Evolutionary conservation across 805 yeast genomes (phyloP).

Genomic region (Ogataea nakhonphanomensis): DNA sequence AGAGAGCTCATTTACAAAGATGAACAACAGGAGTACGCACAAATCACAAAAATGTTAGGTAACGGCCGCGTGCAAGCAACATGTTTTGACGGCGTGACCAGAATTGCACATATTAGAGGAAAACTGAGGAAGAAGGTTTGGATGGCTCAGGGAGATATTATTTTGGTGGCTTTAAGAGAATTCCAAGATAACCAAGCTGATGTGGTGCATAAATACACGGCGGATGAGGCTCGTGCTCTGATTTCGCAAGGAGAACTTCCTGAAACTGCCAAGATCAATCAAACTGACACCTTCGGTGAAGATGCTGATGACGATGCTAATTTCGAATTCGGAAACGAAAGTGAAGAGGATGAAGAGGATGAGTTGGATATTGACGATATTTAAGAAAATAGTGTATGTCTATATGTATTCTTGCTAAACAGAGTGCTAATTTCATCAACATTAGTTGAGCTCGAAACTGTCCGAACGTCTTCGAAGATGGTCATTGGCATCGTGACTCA

Average conservation of each 20-base stretch:
- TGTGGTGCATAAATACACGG: conserved; percentile 92
- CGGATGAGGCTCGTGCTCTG: conserved; percentile 97
- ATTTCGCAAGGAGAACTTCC: conserved; percentile 97
- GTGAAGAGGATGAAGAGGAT: conserved; percentile 70
- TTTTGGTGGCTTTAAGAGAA: conserved; percentile 92
- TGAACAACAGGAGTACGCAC: conserved; percentile 98
- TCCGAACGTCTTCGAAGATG: conserved; percentile 60
- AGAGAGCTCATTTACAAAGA: conserved; percentile 90
- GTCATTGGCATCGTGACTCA: conserved; percentile 38
- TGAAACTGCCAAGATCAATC: conserved; percentile 94
- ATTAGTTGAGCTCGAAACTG: conserved; percentile 42
- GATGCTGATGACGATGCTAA: conserved; percentile 97
- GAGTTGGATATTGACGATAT: conserved; percentile 94
- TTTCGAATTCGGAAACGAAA: conserved; percentile 95
- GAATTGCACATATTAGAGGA: conserved; percentile 98
- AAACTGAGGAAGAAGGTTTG: conserved; percentile 99
- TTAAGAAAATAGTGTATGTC: conserved; percentile 34
- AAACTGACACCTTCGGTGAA: conserved; percentile 94
- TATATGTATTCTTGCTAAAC: conserved; percentile 12
- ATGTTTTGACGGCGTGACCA: conserved; percentile 90
- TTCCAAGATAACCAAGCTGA: conserved; percentile 99
- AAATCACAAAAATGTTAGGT: conserved; percentile 97
- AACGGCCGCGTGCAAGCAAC: conserved; percentile 94
- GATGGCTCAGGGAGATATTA: conserved; percentile 99
- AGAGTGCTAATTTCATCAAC: conserved; percentile 31